phyloP scores from a whole-genome alignment of 768 basidiomycete genomes.

The Phaeotremella fagi region DNA sequence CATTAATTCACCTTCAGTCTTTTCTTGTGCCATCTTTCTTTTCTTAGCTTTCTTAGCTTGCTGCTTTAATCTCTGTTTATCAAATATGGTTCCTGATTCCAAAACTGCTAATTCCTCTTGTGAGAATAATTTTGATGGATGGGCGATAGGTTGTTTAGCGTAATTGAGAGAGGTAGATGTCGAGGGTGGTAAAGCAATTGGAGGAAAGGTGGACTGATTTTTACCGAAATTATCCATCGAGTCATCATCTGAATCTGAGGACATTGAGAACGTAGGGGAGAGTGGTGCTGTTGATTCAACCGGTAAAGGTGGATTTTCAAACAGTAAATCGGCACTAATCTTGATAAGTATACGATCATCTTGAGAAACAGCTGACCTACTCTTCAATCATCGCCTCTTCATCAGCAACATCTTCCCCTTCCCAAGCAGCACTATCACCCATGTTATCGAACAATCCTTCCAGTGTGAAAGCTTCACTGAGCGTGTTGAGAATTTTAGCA shows the following conservation, averaged over 20 bases:
- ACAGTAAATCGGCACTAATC: neutral
- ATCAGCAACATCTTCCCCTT: constrained; percentile 48
- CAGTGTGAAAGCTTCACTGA: constrained; percentile 73
- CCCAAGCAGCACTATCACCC: constrained; percentile 73
- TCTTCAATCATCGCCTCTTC: constrained; percentile 27
- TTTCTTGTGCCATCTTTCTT: constrained; percentile 20
- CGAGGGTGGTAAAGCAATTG: neutral
- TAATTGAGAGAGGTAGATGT: neutral
- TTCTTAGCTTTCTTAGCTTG: constrained; percentile 45
- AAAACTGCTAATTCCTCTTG: constrained; percentile 41
- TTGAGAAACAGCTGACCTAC: constrained; percentile 15
- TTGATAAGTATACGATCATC: neutral
- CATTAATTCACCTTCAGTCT: constrained; percentile 31
- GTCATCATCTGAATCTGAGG: no score
- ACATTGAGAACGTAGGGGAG: neutral
- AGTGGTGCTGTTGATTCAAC: neutral
- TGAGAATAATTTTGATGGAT: constrained; percentile 34
- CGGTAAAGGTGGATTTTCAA: neutral
- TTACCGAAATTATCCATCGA: no score
- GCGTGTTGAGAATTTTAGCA: constrained; percentile 66
- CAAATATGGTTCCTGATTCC: constrained; percentile 31
- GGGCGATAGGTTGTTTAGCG: neutral
- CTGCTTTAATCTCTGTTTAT: constrained; percentile 39
- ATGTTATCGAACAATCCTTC: constrained; percentile 75
- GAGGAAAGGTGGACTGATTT: neutral